These are phyloP conservation scores for Podospora australis DNA, from an alignment of 495 filamentous ascomycete genomes.

Conservation along the genomic window DNA sequence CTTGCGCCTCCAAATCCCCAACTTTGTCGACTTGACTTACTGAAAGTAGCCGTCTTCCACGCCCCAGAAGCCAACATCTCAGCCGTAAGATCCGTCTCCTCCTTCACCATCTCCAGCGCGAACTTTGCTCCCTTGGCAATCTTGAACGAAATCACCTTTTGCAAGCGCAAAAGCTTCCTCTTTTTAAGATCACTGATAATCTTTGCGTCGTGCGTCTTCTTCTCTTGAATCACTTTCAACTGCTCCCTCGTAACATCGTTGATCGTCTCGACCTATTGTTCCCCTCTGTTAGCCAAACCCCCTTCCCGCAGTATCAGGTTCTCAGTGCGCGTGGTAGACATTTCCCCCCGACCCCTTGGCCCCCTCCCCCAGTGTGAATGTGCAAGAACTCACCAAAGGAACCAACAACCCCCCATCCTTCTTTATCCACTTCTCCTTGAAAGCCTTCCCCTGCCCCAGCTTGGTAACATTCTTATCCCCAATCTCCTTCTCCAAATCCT, in stretches of 20 bases:
- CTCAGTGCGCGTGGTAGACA: too few species aligned
- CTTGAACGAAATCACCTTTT: slow-evolving; percentile 80
- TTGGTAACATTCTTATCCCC: slow-evolving; percentile 82
- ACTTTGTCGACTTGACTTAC: slow-evolving; percentile 3
- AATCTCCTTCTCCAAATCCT: slow-evolving; percentile 63
- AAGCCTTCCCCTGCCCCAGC: slow-evolving; percentile 90
- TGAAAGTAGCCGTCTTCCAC: slow-evolving; percentile 84
- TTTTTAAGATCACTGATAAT: slow-evolving; percentile 74
- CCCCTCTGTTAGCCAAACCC: slow-evolving; percentile 7
- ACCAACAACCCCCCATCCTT: slow-evolving; percentile 49
- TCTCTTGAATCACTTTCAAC: slow-evolving; percentile 62
- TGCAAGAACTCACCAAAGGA: slow-evolving; percentile 14
- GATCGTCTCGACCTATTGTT: slow-evolving; percentile 55
- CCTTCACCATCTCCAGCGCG: slow-evolving; percentile 74
- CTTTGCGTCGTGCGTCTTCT: slow-evolving; percentile 63
- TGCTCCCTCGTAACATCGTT: slow-evolving; percentile 71
- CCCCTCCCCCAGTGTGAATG: too few species aligned
- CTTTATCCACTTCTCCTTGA: slow-evolving; percentile 95
- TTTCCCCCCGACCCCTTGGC: too few species aligned
- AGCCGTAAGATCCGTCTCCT: slow-evolving; percentile 89
- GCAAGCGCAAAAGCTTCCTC: slow-evolving; percentile 72
- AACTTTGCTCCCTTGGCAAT: slow-evolving; percentile 83
- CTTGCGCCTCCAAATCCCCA: background rate
- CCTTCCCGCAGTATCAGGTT: too few species aligned
- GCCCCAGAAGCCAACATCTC: slow-evolving; percentile 80